Evolutionary conservation across 257 asterid species (phyloP).

Genomic region (Solanum piurae): DNA sequence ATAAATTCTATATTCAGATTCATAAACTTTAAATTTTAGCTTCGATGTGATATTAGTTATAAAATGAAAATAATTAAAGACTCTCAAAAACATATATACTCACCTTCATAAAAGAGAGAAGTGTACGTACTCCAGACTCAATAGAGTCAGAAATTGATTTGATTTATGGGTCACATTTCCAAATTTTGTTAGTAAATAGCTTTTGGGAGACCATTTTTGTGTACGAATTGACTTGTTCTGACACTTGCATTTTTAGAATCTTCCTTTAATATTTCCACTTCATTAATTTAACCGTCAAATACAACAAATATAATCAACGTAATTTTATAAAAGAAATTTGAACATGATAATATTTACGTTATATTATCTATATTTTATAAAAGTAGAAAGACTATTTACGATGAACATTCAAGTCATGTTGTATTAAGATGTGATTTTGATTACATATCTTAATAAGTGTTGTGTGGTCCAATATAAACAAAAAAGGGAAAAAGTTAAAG

Average conservation of each 20-base stretch:
- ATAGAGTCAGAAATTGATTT: neutral
- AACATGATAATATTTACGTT: no score
- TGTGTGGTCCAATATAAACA: neutral
- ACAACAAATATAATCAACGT: accelerated
- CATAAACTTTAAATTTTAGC: neutral
- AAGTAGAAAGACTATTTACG: neutral
- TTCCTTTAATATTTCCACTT: neutral
- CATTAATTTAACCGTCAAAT: neutral
- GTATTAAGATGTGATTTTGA: neutral
- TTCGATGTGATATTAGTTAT: no score
- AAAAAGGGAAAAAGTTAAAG: neutral
- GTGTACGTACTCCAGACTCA: neutral
- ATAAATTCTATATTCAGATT: neutral
- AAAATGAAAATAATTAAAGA: neutral
- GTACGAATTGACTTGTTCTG: neutral
- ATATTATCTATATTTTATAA: neutral
- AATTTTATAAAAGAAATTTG: neutral
- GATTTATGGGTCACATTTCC: neutral
- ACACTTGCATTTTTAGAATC: neutral
- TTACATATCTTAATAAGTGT: neutral
- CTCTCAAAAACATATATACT: neutral
- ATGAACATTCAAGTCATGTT: neutral
- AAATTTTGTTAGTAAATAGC: neutral
- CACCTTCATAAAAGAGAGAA: neutral
- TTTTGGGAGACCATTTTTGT: neutral